Conservation (phyloP, 1,139 yeast genomes). For the Debaryomycetaceae sp. region DNA sequence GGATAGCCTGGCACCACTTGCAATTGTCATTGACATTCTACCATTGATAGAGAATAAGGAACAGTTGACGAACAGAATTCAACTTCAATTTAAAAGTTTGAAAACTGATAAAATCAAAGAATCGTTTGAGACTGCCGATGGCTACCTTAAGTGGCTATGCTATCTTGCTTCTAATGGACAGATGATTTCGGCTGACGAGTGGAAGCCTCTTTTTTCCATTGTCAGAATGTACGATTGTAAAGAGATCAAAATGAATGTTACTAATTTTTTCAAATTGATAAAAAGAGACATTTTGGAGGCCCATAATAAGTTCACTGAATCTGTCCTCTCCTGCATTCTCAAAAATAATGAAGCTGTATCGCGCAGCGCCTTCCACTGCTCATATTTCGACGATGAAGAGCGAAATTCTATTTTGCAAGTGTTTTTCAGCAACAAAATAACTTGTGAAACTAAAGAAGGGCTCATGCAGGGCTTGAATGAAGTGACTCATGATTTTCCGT, state of each 20-base stretch:
- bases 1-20: background rate
- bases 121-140: background rate
- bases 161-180: background rate
- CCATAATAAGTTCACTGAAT: background rate
- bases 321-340: background rate
- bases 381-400: background rate
- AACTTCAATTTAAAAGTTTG: background rate
- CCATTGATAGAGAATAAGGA: background rate
- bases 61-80: background rate
- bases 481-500: constrained; percentile 2
- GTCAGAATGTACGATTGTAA: background rate
- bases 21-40: background rate
- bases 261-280: too few relatives aligned
- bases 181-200: background rate
- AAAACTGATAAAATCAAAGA: background rate
- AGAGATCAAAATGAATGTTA: background rate
- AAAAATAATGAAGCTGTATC: background rate
- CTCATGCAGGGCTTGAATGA: constrained; percentile 17
- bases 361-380: background rate
- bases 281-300: background rate
- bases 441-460: constrained; percentile 24
- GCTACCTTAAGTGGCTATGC: background rate
- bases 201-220: background rate
- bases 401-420: background rate
- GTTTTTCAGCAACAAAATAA: constrained; percentile 7